Evolutionary conservation across 257 asterid species (phyloP).

Genomic region (Phtheirospermum japonicum): DNA sequence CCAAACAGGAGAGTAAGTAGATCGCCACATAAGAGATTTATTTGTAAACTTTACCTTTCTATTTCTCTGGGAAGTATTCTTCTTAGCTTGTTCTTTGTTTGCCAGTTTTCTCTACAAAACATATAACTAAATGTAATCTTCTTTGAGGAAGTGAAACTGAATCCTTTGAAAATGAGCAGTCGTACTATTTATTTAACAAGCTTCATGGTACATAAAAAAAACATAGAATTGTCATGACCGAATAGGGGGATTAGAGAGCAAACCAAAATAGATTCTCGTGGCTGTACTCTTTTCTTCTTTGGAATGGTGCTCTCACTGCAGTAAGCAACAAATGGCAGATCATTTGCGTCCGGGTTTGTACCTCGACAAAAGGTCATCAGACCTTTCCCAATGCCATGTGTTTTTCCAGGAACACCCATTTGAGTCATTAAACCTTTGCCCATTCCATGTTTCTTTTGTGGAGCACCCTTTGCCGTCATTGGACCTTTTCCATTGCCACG

Average conservation of each 20-base stretch:
- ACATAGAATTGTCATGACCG: slow-evolving; percentile 8
- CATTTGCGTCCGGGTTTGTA: slow-evolving; percentile 40
- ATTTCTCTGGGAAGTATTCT: slow-evolving; percentile 48
- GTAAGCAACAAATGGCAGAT: slow-evolving; percentile 38
- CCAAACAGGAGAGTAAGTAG: not conserved
- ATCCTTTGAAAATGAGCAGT: not conserved
- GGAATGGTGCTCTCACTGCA: slow-evolving; percentile 34
- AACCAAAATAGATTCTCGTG: slow-evolving; percentile 62
- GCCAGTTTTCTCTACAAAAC: slow-evolving; percentile 62
- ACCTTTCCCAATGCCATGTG: slow-evolving; percentile 63
- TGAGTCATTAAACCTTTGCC: slow-evolving; percentile 56
- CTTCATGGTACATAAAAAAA: slow-evolving; percentile 5
- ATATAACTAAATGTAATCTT: slow-evolving; percentile 20
- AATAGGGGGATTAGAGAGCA: slow-evolving; percentile 36
- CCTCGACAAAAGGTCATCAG: slow-evolving; percentile 57
- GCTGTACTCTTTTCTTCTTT: slow-evolving; percentile 59
- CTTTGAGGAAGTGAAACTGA: slow-evolving; percentile 14
- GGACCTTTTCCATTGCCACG: slow-evolving; percentile 81
- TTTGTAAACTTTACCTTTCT: slow-evolving; percentile 46
- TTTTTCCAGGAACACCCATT: slow-evolving; percentile 35
- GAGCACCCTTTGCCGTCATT: slow-evolving; percentile 40
- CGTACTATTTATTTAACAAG: slow-evolving; percentile 19
- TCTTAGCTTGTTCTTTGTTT: slow-evolving; percentile 58
- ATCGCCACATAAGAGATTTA: slow-evolving; percentile 8
- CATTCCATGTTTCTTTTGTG: slow-evolving; percentile 47